Evolutionary conservation across 371 early-diverging fungal genomes (phyloP).

Genomic region (Mortierella sp.): DNA sequence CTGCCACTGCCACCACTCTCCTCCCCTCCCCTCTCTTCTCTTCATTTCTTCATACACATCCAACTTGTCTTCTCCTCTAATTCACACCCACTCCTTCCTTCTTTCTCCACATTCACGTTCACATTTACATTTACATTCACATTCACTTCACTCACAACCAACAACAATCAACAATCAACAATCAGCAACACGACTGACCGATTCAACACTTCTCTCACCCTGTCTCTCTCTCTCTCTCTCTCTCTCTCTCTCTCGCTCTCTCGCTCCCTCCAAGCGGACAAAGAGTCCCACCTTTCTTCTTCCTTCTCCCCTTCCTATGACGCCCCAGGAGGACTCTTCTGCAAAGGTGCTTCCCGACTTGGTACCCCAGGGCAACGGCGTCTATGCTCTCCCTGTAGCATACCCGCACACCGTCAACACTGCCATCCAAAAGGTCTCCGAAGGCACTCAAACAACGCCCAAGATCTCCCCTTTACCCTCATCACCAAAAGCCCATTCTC

Average conservation of each 20-base stretch:
- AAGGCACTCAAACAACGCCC: slow-evolving; percentile 33
- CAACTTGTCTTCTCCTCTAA: too few species aligned
- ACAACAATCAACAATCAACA: not conserved
- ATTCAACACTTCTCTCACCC: too few species aligned
- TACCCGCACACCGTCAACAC: slow-evolving; percentile 16
- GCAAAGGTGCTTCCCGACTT: not conserved
- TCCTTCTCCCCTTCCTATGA: slow-evolving; percentile 3
- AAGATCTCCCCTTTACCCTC: not conserved
- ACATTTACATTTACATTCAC: too few species aligned
- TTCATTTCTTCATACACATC: not conserved
- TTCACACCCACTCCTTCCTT: too few species aligned
- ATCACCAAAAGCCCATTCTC: not conserved
- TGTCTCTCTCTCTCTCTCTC: too few species aligned
- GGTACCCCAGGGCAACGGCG: slow-evolving; percentile 11
- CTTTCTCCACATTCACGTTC: not conserved
- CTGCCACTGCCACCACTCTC: not conserved
- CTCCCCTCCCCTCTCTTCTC: not conserved
- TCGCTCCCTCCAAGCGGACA: too few species aligned
- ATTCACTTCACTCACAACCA: too few species aligned
- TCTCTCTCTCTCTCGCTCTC: too few species aligned
- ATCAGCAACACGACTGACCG: not conserved
- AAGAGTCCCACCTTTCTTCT: not conserved
- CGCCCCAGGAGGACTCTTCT: slow-evolving; percentile 11
- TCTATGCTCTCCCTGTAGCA: not conserved
- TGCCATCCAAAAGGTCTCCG: slow-evolving; percentile 24